Evolutionary conservation across 805 yeast genomes (phyloP), one percentile per base, ranked within the genome.

Genomic region (Lachancea fermentati): DNA sequence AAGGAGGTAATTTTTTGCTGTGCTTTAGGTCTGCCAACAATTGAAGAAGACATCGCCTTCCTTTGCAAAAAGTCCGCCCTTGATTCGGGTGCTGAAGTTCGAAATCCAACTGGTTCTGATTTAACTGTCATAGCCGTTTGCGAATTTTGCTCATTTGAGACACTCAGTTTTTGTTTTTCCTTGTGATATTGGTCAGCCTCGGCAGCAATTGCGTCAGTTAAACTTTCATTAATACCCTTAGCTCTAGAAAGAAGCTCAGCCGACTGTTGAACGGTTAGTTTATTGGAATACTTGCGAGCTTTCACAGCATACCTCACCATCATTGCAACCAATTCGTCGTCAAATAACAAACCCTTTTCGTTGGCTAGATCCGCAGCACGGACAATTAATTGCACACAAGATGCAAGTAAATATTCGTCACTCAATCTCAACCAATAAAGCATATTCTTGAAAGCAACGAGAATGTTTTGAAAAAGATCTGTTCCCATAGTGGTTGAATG

Each of bases 391-490:
- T 72, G 71, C 4, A 85, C 89, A 67, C 96, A 86, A 1, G 86
- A 74, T 18, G 62, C 67, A 15, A 62, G 45, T 34, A 91, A 66
- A 2, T 87, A 83, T 5, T 75, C 68, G 60, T 89, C 97, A 44
- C 91, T 86, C 34, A 91, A 67, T 44, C 93, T 71, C 19, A 91
- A 68, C 94, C 97, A 85, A 30, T 78, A 80, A 25, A 85, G 70
- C 69, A 85, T 79, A 39, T 78, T 69, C 11, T 71, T 71, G 44
- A 89, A 76, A 0, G 93, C 76, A n/a, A 67, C 63, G 55, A 84
- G 68, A 25, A 84, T 71, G 18, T 71, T 71, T 7, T 65, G 57
- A 42, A 82, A 72, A n/a, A 83, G 55, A 14, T 62, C 58, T 39
- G 49, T 45, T 7, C 52, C 36, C 19, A 42, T 40, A 15, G 31